Base-by-base conservation (phyloP, 2,329 filamentous ascomycete species). In the Ceratocystiopsis minuta region DNA sequence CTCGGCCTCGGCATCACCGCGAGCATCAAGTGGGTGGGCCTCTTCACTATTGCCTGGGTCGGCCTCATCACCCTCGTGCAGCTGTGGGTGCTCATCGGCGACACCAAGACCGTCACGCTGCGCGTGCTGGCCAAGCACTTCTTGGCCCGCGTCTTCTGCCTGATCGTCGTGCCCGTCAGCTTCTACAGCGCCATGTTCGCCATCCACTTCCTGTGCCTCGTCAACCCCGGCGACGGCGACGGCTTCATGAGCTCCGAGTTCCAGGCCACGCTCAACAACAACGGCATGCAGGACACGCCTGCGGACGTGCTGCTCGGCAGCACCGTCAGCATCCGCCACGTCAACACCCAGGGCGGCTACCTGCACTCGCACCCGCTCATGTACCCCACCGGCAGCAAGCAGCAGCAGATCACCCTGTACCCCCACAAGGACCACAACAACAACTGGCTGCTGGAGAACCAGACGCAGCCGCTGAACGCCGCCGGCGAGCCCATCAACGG, bases 161-260 rank as follows among this genome's bases (percentile, higher is more conserved):
- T 98, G 42, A 86, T 98, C 50, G 67, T 93, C 51, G 83, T 98
- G 50, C 90, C 90, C 7, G 51, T 81, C 20, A 77, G 75, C 33
- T 94, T 98, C 63, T 98, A 98, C 66, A 79, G 95, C 68, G 79
- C 75, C 54, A 94, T 96, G 83, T 98, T 98, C 55, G 87, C 75
- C 41, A 92, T 98, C 53, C 90, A 98, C 67, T 98, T 98, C 62
- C 52, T 87, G 51, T 92, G 84, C 66, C 72, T 98, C 36, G 74
- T 80, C 46, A 98, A 98, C 63, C 90, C 90, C 24, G 90, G 90
- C 46, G 90, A 98, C 41, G 90, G 90, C 42, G 90, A 98, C 60
- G 90, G 90, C 43, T 98, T 98, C 68, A 98, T 98, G 90, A 95
- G 87, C 56, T 94, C 88, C 43, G 90, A 98, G 57, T 98, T 98